Evolutionary conservation across 176 grass and related monocot species (phyloP).

Genomic region (Calamus simplicifolius): DNA sequence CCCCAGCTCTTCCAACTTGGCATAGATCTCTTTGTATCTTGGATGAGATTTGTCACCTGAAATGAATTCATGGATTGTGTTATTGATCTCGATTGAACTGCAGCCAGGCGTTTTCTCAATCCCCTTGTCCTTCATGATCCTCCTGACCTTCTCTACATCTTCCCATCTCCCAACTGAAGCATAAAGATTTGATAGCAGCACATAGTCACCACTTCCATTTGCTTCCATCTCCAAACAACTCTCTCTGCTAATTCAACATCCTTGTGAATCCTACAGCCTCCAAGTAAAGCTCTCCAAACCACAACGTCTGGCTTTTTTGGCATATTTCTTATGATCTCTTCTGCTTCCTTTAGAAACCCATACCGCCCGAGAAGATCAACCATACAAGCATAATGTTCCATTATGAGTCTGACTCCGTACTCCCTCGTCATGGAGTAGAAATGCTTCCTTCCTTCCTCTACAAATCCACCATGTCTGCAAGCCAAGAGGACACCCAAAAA

Average conservation of each 20-base stretch:
- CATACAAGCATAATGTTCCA: constrained; percentile 23
- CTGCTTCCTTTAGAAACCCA: constrained; percentile 8
- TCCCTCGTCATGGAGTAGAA: constrained; percentile 1
- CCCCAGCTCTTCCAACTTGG: no score
- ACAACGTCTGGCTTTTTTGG: constrained; percentile 18
- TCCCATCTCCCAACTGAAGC: constrained; percentile 7
- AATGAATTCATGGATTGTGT: constrained; percentile 8
- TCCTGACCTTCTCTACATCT: constrained; percentile 8
- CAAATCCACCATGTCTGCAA: constrained; percentile 18
- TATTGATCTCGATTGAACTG: constrained; percentile 12
- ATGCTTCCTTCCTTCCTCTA: constrained; percentile 8
- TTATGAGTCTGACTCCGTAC: constrained; percentile 2
- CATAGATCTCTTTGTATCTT: no score
- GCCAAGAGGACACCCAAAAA: constrained; percentile 17
- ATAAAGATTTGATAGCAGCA: constrained; percentile 15
- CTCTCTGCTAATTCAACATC: constrained; percentile 1
- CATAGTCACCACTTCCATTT: constrained; percentile 6
- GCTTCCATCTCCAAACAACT: no score
- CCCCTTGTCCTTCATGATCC: constrained; percentile 15
- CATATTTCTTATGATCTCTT: constrained; percentile 17
- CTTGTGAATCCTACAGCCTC: constrained; percentile 14
- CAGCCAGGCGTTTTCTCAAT: not conserved
- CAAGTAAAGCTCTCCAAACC: constrained; percentile 19
- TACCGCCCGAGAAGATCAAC: constrained; percentile 16
- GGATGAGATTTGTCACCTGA: no score